Percentiles rank a stretch among this genome's conserved stretches.
phyloP scores from a whole-genome alignment of 2,329 filamentous ascomycete genomes.

The Pseudogymnoascus sp. region DNA sequence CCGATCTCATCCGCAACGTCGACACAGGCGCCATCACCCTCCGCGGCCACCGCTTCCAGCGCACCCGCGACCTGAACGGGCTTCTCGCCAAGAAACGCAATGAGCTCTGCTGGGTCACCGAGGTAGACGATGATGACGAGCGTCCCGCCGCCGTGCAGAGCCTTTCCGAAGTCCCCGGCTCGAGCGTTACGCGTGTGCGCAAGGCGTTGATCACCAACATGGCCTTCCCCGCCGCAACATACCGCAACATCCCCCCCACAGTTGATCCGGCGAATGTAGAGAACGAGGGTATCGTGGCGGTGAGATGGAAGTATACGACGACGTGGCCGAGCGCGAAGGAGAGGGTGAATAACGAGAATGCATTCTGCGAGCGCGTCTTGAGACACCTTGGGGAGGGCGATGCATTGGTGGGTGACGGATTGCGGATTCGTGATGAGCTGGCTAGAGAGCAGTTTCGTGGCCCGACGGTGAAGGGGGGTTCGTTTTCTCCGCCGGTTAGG shows the following conservation, averaged over 20 bases:
- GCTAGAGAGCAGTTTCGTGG: slow-evolving; percentile 31
- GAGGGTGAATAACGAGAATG: slow-evolving; percentile 16
- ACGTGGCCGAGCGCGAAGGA: slow-evolving; percentile 17
- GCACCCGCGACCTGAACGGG: slow-evolving; percentile 25
- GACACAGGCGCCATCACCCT: slow-evolving; percentile 24
- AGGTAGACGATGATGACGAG: slow-evolving; percentile 31
- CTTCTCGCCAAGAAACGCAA: slow-evolving; percentile 32
- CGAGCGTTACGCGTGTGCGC: slow-evolving; percentile 24
- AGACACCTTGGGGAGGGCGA: slow-evolving; percentile 9
- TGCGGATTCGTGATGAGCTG: slow-evolving; percentile 8
- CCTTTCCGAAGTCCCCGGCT: slow-evolving; percentile 34
- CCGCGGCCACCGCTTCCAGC: slow-evolving; percentile 30
- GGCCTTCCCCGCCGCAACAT: not conserved
- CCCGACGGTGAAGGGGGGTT: slow-evolving; percentile 32
- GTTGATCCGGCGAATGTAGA: slow-evolving; percentile 19
- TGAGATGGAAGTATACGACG: slow-evolving; percentile 40
- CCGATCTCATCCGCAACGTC: slow-evolving; percentile 26
- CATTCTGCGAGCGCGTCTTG: slow-evolving; percentile 16
- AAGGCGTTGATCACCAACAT: not conserved
- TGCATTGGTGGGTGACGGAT: not conserved
- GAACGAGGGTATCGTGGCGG: slow-evolving; percentile 36
- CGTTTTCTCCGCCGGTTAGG: slow-evolving; percentile 22
- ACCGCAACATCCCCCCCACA: slow-evolving; percentile 23
- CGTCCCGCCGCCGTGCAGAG: slow-evolving; percentile 29
- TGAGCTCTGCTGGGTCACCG: slow-evolving; percentile 36